Evolutionary conservation across 768 basidiomycete genomes (phyloP).

Genomic region (Daedalea quercina): DNA sequence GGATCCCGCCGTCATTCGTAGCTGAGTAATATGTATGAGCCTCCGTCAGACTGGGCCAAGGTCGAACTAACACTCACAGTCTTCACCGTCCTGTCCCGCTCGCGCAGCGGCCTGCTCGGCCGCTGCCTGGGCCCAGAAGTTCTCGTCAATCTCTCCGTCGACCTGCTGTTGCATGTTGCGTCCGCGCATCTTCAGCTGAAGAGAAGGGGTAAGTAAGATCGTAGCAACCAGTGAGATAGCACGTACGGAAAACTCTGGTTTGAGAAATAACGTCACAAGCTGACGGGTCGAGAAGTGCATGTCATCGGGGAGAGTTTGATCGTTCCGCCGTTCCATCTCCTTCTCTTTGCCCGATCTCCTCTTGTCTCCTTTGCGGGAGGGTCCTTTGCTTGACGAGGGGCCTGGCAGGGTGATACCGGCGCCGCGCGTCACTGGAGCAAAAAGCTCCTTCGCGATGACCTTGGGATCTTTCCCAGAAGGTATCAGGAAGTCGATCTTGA

Average conservation of each 20-base stretch:
- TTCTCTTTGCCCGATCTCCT: conserved; percentile 45
- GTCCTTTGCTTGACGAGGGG: conserved; percentile 12
- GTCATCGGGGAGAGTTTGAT: conserved; percentile 86
- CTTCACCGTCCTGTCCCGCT: conserved; percentile 48
- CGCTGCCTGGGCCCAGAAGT: conserved; percentile 96
- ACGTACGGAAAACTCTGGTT: conserved; percentile 90
- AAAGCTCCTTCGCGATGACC: conserved; percentile 61
- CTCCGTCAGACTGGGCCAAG: neutral
- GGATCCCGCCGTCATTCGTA: conserved; percentile 51
- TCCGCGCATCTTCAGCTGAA: conserved; percentile 85
- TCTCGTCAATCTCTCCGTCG: conserved; percentile 90
- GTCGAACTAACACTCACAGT: conserved; percentile 41
- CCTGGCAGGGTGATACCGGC: conserved; percentile 59
- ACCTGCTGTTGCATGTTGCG: conserved; percentile 49
- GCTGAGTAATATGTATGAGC: conserved; percentile 12
- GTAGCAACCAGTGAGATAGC: conserved; percentile 1
- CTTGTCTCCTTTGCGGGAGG: conserved; percentile 31
- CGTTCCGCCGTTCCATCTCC: conserved; percentile 56
- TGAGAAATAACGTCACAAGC: conserved; percentile 87
- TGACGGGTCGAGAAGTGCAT: conserved; percentile 95
- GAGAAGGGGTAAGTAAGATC: neutral
- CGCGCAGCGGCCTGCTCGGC: conserved; percentile 70
- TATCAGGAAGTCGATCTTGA: conserved; percentile 74
- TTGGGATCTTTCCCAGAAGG: conserved; percentile 55
- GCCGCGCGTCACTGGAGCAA: conserved; percentile 69